Base-by-base conservation (phyloP, 2,329 filamentous ascomycete genomes). In the Xylaria sp. region DNA sequence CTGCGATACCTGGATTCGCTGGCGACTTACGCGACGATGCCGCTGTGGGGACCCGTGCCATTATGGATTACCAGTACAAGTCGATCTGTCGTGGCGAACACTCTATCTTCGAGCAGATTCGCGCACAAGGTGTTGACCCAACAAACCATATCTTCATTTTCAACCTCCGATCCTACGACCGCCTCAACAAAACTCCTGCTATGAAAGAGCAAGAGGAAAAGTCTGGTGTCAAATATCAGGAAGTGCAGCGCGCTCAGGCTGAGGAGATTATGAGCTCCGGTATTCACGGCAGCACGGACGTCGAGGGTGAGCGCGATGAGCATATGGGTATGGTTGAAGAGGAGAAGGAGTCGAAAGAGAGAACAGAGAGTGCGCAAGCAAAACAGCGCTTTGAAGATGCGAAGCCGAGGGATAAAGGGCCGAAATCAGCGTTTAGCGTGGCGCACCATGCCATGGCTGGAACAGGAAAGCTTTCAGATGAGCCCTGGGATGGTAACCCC, bases 11-110 rank as follows among this genome's bases (percentile, higher is more conserved):
- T 8, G 96, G 95, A 0, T 99, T 99, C 75, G 94, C 95, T 0
- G 95, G 95, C 55, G 95, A 98, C 77, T 85, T 99, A 36, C 86
- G 94, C 66, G 90, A 94, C 13, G 90, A 93, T 74, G 94, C 92
- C 23, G 95, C 95, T 0, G 89, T 89, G 0, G 95, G 95, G 10
- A 98, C 95, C 0, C 83, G 94, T 58, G 95, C 94, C 12, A 99
- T 98, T 76, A 98, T 99, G 94, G 94, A 98, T 79, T 98, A 97
- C 77, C 96, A 98, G 79, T 99, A 96, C 85, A 97, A 97, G 81
- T 97, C 94, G 0, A 97, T 99, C 73, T 93, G 92, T 77, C 91
- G 96, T 54, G 96, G 96, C 6, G 91, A 97, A 72, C 86, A 98
- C 78, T 97, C 94, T 4, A 98, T 99, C 62, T 96, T 92, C 75